Percentiles rank a stretch among this genome's conserved stretches.
These are phyloP conservation scores for Zymoseptoria brevis DNA, from an alignment of 2,329 filamentous ascomycete genomes.

Conservation along the genomic window DNA sequence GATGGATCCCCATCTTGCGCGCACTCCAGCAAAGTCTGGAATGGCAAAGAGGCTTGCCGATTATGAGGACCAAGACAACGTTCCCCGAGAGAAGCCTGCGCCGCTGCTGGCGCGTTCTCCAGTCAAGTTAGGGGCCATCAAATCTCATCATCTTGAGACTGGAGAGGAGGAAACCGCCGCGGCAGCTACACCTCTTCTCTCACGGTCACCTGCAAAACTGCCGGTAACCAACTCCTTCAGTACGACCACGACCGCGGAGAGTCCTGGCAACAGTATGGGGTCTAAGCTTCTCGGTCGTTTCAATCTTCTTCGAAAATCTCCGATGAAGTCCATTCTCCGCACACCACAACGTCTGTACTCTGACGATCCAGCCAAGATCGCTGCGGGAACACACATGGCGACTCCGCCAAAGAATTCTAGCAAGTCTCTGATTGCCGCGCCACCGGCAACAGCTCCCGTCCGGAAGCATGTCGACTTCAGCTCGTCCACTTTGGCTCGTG, in stretches of 20 bases:
- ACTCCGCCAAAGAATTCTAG: constrained; percentile 31
- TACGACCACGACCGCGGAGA: constrained; percentile 11
- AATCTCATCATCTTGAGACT: background rate
- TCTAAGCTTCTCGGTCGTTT: constrained; percentile 35
- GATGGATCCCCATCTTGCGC: constrained; percentile 20
- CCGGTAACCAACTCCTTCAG: constrained; percentile 4
- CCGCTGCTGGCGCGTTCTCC: constrained; percentile 25
- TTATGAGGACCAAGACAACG: background rate
- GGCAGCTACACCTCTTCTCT: constrained; percentile 22
- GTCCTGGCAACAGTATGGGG: constrained; percentile 23
- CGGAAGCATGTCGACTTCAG: constrained; percentile 74
- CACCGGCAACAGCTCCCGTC: constrained; percentile 55
- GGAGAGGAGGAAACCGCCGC: constrained; percentile 8
- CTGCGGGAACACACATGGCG: constrained; percentile 50
- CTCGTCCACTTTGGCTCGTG: constrained; percentile 41
- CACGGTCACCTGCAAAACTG: constrained; percentile 28
- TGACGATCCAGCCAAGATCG: constrained; percentile 50
- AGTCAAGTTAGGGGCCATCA: constrained; percentile 17
- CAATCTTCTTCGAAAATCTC: constrained; percentile 44
- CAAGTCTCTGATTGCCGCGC: constrained; percentile 34
- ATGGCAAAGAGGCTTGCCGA: constrained; percentile 4
- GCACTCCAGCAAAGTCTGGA: constrained; percentile 20
- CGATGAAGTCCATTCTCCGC: constrained; percentile 57
- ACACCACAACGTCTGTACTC: constrained; percentile 52
- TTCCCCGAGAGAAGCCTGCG: constrained; percentile 10